Base-by-base conservation (phyloP, 495 filamentous ascomycete species). In the Hypoxylon cercidicola region DNA sequence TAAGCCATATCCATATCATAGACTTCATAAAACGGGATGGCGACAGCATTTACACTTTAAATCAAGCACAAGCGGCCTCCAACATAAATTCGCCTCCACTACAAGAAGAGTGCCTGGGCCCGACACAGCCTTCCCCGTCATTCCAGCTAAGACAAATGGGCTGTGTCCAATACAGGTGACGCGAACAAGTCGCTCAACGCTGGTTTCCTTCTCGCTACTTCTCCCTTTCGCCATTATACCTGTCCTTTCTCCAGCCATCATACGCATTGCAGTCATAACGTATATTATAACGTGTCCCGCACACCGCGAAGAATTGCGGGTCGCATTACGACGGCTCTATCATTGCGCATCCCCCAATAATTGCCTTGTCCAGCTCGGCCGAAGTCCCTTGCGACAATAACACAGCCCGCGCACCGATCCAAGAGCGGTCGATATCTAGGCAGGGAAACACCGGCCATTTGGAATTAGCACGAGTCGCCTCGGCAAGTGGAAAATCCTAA, bases 41-140 rank as follows among this genome's bases (percentile, higher is more conserved):
- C 40, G 40, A 10, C 8, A 19, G 4, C 40, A 3, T 19, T 7
- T 43, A 4, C 15, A 43, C n/a, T 50, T 66, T 49, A 56, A 52
- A 41, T 28, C 41, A 19, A 34, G 54, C 3, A 32, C 13, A 53
- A 37, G 57, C 51, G 63, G 63, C 63, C 58, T 67, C 64, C 57
- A 53, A 54, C 41, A 43, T 32, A 21, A 49, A 48, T 56, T 67
- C 28, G 58, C 64, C 58, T 62, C 64, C 13, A 49, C 43, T 9
- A 4, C 9, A 4, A 34, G 53, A 47, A 55, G 52, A 15, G 18
- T 39, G 46, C 48, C 40, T 40, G 18, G 30, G 46, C 48, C 40
- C 34, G 21, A 62, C 64, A 67, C 53, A 62, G 64, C 64, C 63
- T 52, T 21, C 55, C 23, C 52, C 35, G 15, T 47, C 32, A 41